phyloP scores from a whole-genome alignment of 2,329 filamentous ascomycete species.

The Mycosphaerella sp. region DNA sequence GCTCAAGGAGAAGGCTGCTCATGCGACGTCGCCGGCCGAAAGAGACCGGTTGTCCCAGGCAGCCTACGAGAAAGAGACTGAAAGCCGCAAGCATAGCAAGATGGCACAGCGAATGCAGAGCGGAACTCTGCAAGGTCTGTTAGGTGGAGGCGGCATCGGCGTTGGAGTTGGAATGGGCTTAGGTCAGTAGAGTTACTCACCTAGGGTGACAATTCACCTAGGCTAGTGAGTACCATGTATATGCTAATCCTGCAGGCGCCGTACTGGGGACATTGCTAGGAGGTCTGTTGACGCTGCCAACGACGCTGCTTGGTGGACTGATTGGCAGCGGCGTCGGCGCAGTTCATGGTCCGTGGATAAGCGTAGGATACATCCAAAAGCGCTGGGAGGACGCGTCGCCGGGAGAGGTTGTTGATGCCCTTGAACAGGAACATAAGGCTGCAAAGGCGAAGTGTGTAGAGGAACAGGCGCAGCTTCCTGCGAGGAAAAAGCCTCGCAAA shows the following conservation, averaged over 20 bases:
- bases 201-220: no score
- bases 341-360: slow-evolving; percentile 41
- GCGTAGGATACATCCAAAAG: slow-evolving; percentile 26
- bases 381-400: slow-evolving; percentile 18
- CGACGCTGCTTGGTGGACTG: slow-evolving; percentile 1
- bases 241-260: no score
- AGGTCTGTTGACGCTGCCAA: slow-evolving; percentile 25
- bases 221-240: no score
- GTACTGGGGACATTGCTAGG: slow-evolving; percentile 35
- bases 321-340: slow-evolving; percentile 39
- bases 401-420: slow-evolving; percentile 17
- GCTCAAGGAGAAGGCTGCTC: slow-evolving; percentile 22
- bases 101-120: slow-evolving; percentile 26
- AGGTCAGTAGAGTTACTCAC: slow-evolving; percentile 19
- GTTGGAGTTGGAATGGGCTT: slow-evolving; percentile 38
- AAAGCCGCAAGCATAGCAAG: slow-evolving; percentile 28
- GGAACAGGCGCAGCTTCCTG: not conserved
- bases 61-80: slow-evolving; percentile 31
- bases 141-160: slow-evolving; percentile 41
- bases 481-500: slow-evolving; percentile 21
- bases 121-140: slow-evolving; percentile 38
- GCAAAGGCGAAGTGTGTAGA: not conserved
- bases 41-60: slow-evolving; percentile 28
- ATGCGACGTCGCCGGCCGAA: slow-evolving; percentile 23
- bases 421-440: slow-evolving; percentile 12